phyloP scores from a whole-genome alignment of 1,284 basidiomycete species.

The Cutaneotrichosporon curvatum region DNA sequence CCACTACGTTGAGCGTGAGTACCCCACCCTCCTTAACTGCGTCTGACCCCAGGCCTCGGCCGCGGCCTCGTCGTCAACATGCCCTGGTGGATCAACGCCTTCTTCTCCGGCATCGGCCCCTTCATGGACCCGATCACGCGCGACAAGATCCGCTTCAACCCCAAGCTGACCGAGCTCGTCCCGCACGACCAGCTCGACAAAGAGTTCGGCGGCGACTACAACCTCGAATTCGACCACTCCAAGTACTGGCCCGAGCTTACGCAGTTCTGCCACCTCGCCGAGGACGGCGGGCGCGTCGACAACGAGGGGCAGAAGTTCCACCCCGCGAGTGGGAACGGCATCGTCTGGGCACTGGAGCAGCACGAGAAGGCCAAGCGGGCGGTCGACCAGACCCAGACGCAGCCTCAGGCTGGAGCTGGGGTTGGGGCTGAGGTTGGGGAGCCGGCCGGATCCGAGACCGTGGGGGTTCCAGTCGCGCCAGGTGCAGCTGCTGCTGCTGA shows the following conservation, averaged over 20 bases:
- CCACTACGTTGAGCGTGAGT: slow-evolving; percentile 69
- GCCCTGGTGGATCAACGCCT: slow-evolving; percentile 68
- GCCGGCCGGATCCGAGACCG: no score
- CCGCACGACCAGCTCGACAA: slow-evolving; percentile 68
- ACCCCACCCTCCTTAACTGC: slow-evolving; percentile 11
- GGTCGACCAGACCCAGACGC: no score
- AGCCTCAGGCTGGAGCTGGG: neutral
- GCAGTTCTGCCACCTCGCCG: slow-evolving; percentile 46
- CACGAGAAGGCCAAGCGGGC: slow-evolving; percentile 9
- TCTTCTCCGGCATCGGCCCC: slow-evolving; percentile 78
- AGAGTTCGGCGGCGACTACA: slow-evolving; percentile 71
- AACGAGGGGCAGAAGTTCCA: slow-evolving; percentile 30
- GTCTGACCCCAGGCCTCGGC: slow-evolving; percentile 51
- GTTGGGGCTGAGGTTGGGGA: no score
- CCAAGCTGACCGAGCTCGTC: slow-evolving; percentile 66
- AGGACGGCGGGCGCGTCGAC: slow-evolving; percentile 38
- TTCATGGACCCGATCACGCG: slow-evolving; percentile 85
- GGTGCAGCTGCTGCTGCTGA: neutral
- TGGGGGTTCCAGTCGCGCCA: neutral
- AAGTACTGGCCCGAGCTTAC: slow-evolving; percentile 73
- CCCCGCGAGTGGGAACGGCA: slow-evolving; percentile 42
- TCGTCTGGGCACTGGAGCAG: slow-evolving; percentile 35
- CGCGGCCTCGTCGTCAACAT: slow-evolving; percentile 78
- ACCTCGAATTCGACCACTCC: slow-evolving; percentile 67
- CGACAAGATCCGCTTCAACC: slow-evolving; percentile 90